Conservation (phyloP, 1,284 basidiomycete genomes). For the Ganoderma leucocontextum region DNA sequence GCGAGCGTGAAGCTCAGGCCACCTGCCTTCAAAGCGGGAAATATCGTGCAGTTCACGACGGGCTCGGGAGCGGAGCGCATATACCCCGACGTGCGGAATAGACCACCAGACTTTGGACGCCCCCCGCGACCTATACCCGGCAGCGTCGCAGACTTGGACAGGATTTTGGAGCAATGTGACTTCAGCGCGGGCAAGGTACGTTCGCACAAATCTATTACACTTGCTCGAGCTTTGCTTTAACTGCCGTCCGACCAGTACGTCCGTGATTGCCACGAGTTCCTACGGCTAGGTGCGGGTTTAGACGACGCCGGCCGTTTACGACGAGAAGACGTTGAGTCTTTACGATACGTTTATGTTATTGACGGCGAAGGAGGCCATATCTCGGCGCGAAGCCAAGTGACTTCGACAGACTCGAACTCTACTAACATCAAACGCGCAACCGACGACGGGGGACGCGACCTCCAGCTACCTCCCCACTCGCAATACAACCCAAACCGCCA, state of each 20-base stretch:
- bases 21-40: constrained; percentile 50
- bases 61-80: constrained; percentile 80
- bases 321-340: constrained; percentile 64
- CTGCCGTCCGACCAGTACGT: constrained; percentile 60
- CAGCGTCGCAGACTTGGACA: constrained; percentile 86
- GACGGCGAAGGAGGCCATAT: constrained; percentile 53
- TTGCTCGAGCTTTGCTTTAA: neutral
- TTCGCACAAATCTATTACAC: neutral
- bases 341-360: constrained; percentile 74
- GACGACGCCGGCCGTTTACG: constrained; percentile 68
- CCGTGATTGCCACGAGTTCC: constrained; percentile 78
- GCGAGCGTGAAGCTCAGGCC: constrained; percentile 52
- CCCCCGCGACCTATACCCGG: constrained; percentile 86
- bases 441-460: constrained; percentile 51
- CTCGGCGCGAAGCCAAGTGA: constrained; percentile 30
- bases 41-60: constrained; percentile 50
- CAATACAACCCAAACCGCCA: constrained; percentile 50
- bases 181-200: constrained; percentile 77
- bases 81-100: constrained; percentile 75
- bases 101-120: constrained; percentile 68
- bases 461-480: constrained; percentile 47
- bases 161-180: constrained; percentile 90
- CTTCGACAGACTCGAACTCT: constrained; percentile 15
- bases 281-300: constrained; percentile 71
- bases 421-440: constrained; percentile 9